A percentile compares a stretch with the other conserved stretches of the same genome.
Evolutionary conservation across 2,329 filamentous ascomycete species (phyloP).

Genomic region (Arthroderma uncinatum): DNA sequence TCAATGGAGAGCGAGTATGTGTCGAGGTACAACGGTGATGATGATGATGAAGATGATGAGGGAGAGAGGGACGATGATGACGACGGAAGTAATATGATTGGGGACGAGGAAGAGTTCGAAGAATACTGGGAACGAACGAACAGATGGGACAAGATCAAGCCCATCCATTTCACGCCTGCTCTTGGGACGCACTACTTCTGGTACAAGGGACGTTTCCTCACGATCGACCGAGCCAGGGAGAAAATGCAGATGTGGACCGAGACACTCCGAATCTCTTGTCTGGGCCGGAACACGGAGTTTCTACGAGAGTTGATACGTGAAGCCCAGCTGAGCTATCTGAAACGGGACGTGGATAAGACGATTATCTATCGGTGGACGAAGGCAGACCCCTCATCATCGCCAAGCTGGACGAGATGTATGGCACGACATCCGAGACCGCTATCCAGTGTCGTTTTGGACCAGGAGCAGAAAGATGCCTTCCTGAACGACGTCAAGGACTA

Average conservation of each 20-base stretch:
- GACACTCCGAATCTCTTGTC: conserved; percentile 25
- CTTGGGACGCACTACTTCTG: conserved; percentile 59
- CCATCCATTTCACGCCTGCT: conserved; percentile 50
- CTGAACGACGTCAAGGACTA: conserved; percentile 47
- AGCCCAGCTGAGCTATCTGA: conserved; percentile 28
- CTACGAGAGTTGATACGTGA: conserved; percentile 28
- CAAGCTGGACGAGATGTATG: conserved; percentile 29
- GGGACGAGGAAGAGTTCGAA: conserved; percentile 13
- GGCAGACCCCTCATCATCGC: conserved; percentile 11
- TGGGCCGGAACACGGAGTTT: conserved; percentile 26
- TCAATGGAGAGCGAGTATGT: background rate
- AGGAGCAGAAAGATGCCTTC: conserved; percentile 39
- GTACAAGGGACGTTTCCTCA: conserved; percentile 48
- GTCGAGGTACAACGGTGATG: background rate
- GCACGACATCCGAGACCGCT: conserved; percentile 41
- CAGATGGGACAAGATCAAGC: conserved; percentile 27
- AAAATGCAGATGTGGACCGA: conserved; percentile 17
- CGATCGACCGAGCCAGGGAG: conserved; percentile 23
- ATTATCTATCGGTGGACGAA: conserved; percentile 30
- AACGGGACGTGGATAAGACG: conserved; percentile 27
- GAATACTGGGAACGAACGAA: conserved; percentile 34
- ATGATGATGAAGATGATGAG: background rate
- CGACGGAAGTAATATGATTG: background rate
- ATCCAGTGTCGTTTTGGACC: conserved; percentile 45
- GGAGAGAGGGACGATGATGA: too few species aligned